Percentiles rank a stretch among this genome's conserved stretches.
Evolutionary conservation across 768 basidiomycete species (phyloP).

Genomic region (Russula sp.): DNA sequence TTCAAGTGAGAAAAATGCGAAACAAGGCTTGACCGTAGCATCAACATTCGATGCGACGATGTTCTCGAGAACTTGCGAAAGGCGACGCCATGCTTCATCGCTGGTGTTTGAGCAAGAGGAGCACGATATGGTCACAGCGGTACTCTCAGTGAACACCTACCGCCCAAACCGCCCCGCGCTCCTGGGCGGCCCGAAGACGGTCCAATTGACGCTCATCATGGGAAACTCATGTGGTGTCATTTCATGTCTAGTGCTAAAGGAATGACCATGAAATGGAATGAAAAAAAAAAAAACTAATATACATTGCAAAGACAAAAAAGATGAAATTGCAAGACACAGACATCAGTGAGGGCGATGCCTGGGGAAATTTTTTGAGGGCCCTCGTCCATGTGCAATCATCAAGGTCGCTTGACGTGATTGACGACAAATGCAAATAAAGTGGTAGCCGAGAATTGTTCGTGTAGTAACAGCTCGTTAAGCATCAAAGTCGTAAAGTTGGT

Average conservation of each 20-base stretch:
- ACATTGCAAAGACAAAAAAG: neutral
- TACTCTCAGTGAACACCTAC: neutral
- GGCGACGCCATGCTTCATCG: constrained; percentile 92
- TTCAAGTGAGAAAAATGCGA: neutral
- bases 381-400: neutral
- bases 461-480: neutral
- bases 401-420: neutral
- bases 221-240: neutral
- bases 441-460: neutral
- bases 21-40: constrained; percentile 62
- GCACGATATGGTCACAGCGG: neutral
- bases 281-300: neutral
- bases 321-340: neutral
- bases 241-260: neutral
- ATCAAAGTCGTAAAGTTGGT: constrained; percentile 11
- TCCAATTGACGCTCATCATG: neutral
- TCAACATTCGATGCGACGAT: constrained; percentile 85
- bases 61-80: constrained; percentile 90
- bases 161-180: neutral
- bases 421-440: neutral
- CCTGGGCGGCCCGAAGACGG: neutral
- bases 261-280: neutral
- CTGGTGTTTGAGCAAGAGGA: neutral
- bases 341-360: constrained; percentile 4
- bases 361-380: constrained; percentile 11